A percentile compares a stretch with the other conserved stretches of the same genome.
Conservation (phyloP, 2,329 filamentous ascomycete species). For the Trichoderma gracile region DNA sequence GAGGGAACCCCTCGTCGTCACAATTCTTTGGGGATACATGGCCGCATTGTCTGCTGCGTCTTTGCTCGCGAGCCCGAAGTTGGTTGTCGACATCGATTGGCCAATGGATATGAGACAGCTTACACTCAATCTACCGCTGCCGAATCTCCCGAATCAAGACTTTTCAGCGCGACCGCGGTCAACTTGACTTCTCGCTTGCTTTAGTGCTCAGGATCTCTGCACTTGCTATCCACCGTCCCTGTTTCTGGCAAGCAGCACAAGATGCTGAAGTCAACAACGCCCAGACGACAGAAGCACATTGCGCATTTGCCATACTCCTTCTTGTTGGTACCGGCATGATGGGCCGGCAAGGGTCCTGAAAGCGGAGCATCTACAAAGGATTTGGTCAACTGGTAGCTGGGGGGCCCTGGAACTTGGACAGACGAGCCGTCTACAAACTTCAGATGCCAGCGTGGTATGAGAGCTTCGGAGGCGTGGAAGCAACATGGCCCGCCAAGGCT, state of each 20-base stretch:
- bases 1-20: too few species aligned
- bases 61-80: not conserved
- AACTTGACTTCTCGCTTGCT: not conserved
- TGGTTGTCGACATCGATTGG: not conserved
- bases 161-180: not conserved
- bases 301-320: not conserved
- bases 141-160: not conserved
- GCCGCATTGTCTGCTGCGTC: not conserved
- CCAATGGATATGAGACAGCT: not conserved
- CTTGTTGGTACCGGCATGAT: not conserved
- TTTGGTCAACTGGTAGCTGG: too few species aligned
- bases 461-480: not conserved
- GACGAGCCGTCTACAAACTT: too few species aligned
- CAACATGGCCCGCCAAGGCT: not conserved
- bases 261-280: not conserved
- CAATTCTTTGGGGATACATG: not conserved
- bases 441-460: too few species aligned
- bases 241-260: not conserved
- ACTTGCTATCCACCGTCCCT: not conserved
- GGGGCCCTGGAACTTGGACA: too few species aligned
- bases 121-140: not conserved
- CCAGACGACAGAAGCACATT: not conserved
- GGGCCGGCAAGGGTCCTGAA: not conserved
- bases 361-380: not conserved
- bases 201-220: not conserved